Base-by-base conservation (phyloP, 2,329 filamentous ascomycete species). In the Fusarium torulosum region DNA sequence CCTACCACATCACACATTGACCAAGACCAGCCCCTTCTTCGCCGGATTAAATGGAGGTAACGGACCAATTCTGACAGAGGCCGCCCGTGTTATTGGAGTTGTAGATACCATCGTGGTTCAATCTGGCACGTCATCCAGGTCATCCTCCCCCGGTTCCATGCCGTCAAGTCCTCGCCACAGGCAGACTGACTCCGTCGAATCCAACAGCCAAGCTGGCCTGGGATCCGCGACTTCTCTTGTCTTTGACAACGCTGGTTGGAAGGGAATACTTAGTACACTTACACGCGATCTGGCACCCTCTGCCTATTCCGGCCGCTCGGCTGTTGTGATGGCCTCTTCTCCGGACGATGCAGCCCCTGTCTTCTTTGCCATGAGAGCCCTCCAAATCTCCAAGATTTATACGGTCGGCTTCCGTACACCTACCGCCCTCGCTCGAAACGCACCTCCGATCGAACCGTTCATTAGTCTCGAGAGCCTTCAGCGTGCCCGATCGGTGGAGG, bases 201-300 rank as follows among this genome's bases (percentile, higher is more conserved):
- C 70, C 4, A 49, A 55, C n/a, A 60, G 67, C 9, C 76, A 78
- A 44, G 67, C 74, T 3, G 80, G 80, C 3, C 71, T 86, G 4
- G 77, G 84, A 3, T 79, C 84, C 13, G 84, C 82, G 53, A 84
- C 84, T 0, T 80, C 81, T 7, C 86, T 95, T 40, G 81, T 94
- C 17, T 91, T 93, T 45, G 92, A 96, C 72, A 96, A 96, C 70
- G 91, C 92, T 13, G 89, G 89, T 15, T 96, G 93, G 92, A 93
- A 93, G 76, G 93, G 92, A 2, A 95, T 96, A 58, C 84, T 93
- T 46, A 91, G 91, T 52, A 94, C 92, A 1, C 82, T 96, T 59
- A 96, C 90, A 6, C 86, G 91, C 21, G 92, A 96, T 72, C 89
- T 94, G 69, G 91, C 94, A 0, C 92, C 93, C 0, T 94, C 91